Base-by-base conservation (phyloP, 306 rosid genomes). In the Argentina anserina region DNA sequence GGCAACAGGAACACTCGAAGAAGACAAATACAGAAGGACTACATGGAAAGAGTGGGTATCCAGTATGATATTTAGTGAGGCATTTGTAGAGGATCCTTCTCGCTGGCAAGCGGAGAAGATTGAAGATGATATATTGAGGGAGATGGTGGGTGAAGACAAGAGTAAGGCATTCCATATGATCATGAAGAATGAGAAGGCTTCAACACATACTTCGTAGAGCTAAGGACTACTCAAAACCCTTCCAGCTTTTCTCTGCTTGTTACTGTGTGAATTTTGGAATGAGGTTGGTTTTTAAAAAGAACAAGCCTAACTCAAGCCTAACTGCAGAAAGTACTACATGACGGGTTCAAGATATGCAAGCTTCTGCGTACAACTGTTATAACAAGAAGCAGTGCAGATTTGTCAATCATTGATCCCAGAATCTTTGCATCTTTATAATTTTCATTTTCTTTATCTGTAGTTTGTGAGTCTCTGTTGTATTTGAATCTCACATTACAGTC, bases 21-120 rank as follows among this genome's bases (percentile, higher is more conserved):
- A 91, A 72, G 91, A 89, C 33, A 93, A 91, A 80, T 85, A 89
- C 67, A 34, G 81, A 31, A 82, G 91, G 81, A 93, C 97, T 37
- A 87, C 97, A 3, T 85, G 98, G 98, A 93, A 93, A 80, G 98
- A 91, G 73, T 88, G 97, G 97, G 97, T 93, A 6, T 93, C 98
- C 1, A 87, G 90, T 80, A 93, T 93, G 98, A 93, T 91, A 52
- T 93, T 93, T 70, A 91, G 96, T 4, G 98, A 93, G 83, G 98
- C 79, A 0, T 91, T 91, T 71, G 98, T 89, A 74, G 97, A 91
- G 82, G 98, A 91, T 52, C 97, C 94, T 73, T 91, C 98, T 17
- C 78, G 65, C 34, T 87, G 97, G 98, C 96, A 93, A 81, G 89
- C 91, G 4, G 83, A 93, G 77, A 93, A 93, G 85, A 86, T 93